A percentile compares a stretch with the other conserved stretches of the same genome.
phyloP scores from a whole-genome alignment of 225 moss, liverwort and hornwort species.

The Lunularia cruciata region DNA sequence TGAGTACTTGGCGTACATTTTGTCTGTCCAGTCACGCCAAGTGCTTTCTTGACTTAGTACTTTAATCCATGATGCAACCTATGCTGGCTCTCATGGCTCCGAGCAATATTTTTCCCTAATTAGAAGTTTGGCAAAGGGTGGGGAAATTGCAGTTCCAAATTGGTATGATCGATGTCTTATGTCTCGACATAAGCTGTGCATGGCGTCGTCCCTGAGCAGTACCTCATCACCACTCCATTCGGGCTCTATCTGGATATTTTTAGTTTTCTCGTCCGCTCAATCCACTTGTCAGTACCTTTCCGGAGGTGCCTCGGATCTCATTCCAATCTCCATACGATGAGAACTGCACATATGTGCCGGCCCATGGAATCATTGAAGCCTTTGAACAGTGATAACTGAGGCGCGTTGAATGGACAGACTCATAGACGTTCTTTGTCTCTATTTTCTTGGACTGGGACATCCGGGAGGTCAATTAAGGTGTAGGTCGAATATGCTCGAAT shows the following conservation, averaged over 20 bases:
- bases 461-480: background rate
- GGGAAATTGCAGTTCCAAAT: background rate
- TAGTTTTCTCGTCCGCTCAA: background rate
- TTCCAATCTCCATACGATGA: background rate
- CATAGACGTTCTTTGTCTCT: background rate
- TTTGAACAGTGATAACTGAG: background rate
- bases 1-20: background rate
- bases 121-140: background rate
- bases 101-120: background rate
- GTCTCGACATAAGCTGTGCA: conserved; percentile 1
- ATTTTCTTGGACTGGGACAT: conserved; percentile 4
- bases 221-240: background rate
- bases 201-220: conserved; percentile 5
- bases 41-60: background rate
- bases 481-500: conserved; percentile 4
- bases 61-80: background rate
- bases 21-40: background rate
- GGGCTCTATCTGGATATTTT: conserved; percentile 12
- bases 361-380: background rate
- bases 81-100: background rate
- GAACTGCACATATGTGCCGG: background rate
- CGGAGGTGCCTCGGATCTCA: background rate
- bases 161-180: background rate
- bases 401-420: background rate
- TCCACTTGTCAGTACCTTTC: conserved; percentile 5